These are phyloP conservation scores for Chenopodium formosanum DNA, from an alignment of 148 eudicot species.

Conservation along the genomic window DNA sequence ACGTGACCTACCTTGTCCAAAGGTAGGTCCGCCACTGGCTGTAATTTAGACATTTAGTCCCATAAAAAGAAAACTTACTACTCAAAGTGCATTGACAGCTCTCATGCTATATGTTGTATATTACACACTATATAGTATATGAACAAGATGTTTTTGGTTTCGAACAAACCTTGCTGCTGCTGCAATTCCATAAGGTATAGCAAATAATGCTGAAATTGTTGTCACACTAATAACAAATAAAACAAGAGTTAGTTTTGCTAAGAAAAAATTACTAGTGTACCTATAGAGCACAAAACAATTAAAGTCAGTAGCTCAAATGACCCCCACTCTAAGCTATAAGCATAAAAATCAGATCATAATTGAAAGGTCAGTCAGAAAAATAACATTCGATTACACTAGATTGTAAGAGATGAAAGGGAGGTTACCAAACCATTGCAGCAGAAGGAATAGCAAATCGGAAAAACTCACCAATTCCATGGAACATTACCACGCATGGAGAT, in stretches of 20 bases:
- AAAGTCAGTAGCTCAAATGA: constrained; percentile 67
- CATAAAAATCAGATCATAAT: neutral
- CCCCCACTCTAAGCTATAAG: constrained; percentile 70
- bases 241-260: neutral
- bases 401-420: neutral
- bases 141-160: neutral
- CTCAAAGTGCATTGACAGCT: too few relatives aligned
- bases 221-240: constrained; percentile 38
- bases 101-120: too few relatives aligned
- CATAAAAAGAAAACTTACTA: neutral
- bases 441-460: constrained; percentile 75
- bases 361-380: neutral
- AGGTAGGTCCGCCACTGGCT: constrained; percentile 19
- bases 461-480: constrained; percentile 55
- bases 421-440: constrained; percentile 71
- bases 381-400: neutral
- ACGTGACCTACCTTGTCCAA: too few relatives aligned
- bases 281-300: constrained; percentile 4
- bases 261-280: neutral
- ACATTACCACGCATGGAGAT: constrained; percentile 52
- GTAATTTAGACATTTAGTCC: neutral
- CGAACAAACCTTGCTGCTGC: constrained; percentile 56
- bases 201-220: constrained; percentile 53
- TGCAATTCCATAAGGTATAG: constrained; percentile 62
- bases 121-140: neutral